phyloP scores from a whole-genome alignment of 164 flowering plant genomes.

The Amborella trichopoda region DNA sequence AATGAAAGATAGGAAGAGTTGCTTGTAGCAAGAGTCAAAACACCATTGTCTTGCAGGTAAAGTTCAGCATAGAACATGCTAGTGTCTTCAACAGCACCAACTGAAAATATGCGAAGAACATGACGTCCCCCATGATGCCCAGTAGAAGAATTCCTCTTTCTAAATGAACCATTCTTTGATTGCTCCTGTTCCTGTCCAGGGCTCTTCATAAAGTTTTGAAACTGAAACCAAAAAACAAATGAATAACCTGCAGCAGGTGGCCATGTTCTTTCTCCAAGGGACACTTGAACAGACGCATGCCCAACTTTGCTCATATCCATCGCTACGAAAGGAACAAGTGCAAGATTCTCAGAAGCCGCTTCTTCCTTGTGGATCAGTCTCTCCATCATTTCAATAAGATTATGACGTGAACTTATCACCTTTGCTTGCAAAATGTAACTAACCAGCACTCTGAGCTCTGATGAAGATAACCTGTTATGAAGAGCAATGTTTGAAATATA shows the following conservation, averaged over 20 bases:
- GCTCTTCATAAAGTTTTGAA: constrained; percentile 50
- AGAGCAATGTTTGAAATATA: no score
- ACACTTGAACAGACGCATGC: constrained; percentile 89
- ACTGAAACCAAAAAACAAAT: constrained; percentile 97
- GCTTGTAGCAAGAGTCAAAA: constrained; percentile 87
- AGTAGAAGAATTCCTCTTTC: constrained; percentile 22
- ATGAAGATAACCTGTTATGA: constrained; percentile 63
- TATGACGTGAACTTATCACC: constrained; percentile 51
- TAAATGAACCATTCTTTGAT: constrained; percentile 31
- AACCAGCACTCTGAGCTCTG: constrained; percentile 73
- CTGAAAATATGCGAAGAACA: constrained; percentile 73
- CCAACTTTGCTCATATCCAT: constrained; percentile 94
- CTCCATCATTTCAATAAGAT: constrained; percentile 86
- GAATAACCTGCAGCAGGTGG: constrained; percentile 99
- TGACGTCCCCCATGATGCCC: constrained; percentile 28
- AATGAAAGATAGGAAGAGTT: constrained; percentile 71
- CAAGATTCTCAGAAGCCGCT: constrained; percentile 53
- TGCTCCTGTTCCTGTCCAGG: constrained; percentile 46
- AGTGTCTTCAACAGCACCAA: constrained; percentile 61
- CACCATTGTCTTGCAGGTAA: constrained; percentile 87
- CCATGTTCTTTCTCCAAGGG: constrained; percentile 98
- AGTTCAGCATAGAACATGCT: constrained; percentile 75
- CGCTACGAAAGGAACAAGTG: constrained; percentile 88
- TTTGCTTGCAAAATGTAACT: constrained; percentile 79
- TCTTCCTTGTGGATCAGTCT: constrained; percentile 66